Conservation (phyloP, 2,329 filamentous ascomycete species). For the Diplocarpon rosae region DNA sequence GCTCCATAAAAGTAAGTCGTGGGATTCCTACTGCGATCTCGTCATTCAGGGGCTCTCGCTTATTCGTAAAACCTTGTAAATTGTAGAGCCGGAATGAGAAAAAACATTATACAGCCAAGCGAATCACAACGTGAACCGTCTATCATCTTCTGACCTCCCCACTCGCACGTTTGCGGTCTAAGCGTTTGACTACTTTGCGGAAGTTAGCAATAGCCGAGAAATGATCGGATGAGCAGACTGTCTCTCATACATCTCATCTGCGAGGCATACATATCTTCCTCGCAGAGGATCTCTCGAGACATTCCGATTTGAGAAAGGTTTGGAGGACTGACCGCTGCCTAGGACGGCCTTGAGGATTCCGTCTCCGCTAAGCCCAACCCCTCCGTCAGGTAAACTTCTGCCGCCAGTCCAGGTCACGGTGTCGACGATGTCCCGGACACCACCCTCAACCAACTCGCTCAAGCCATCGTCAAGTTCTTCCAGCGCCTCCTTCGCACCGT, state of each 20-base stretch:
- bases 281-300: too few relatives aligned
- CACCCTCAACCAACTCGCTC: conserved; percentile 38
- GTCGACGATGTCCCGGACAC: conserved; percentile 80
- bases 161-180: conserved; percentile 40
- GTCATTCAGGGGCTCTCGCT: not conserved
- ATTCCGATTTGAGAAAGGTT: too few relatives aligned
- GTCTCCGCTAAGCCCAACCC: conserved; percentile 47
- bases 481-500: conserved; percentile 52
- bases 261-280: too few relatives aligned
- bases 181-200: conserved; percentile 50
- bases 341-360: conserved; percentile 74
- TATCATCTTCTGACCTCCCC: conserved; percentile 17
- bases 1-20: too few relatives aligned
- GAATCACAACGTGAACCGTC: not conserved
- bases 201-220: too few relatives aligned
- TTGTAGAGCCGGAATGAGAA: not conserved
- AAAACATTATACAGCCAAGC: not conserved
- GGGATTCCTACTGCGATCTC: too few relatives aligned
- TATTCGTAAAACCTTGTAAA: too few relatives aligned
- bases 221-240: too few relatives aligned
- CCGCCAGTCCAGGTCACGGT: conserved; percentile 59
- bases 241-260: too few relatives aligned
- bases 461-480: conserved; percentile 66
- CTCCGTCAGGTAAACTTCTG: conserved; percentile 21
- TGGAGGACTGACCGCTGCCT: conserved; percentile 32